Evolutionary conservation across 2,329 filamentous ascomycete genomes (phyloP).

Genomic region (Fusarium austroafricanum): DNA sequence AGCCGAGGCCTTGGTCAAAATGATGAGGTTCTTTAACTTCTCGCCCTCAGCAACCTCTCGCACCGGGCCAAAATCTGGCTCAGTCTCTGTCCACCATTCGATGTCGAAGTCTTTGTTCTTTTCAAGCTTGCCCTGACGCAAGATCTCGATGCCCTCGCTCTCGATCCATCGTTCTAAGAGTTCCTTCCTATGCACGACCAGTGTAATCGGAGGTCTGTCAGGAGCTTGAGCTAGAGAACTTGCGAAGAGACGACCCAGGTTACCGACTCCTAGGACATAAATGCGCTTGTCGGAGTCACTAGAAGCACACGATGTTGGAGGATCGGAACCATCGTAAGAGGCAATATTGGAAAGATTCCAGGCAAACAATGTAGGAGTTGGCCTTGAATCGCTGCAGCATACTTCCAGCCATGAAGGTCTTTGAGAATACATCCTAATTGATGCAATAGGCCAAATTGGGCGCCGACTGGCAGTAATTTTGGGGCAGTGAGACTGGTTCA

Average conservation of each 20-base stretch:
- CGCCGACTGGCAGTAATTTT: neutral
- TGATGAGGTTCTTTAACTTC: slow-evolving; percentile 76
- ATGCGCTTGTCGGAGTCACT: slow-evolving; percentile 61
- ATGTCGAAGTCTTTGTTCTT: slow-evolving; percentile 58
- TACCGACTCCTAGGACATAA: slow-evolving; percentile 83
- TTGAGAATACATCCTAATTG: slow-evolving; percentile 43
- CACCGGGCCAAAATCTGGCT: slow-evolving; percentile 52
- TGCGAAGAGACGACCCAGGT: slow-evolving; percentile 83
- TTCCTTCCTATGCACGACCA: slow-evolving; percentile 76
- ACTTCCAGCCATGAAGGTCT: slow-evolving; percentile 51
- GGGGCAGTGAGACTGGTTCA: neutral
- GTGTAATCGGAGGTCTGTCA: slow-evolving; percentile 77
- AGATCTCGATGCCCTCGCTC: slow-evolving; percentile 59
- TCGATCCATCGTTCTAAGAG: slow-evolving; percentile 62
- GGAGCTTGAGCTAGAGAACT: slow-evolving; percentile 72
- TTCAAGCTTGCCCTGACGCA: slow-evolving; percentile 50
- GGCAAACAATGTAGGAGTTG: slow-evolving; percentile 53
- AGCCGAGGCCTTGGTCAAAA: slow-evolving; percentile 79
- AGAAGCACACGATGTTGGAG: neutral
- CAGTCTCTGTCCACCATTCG: slow-evolving; percentile 65
- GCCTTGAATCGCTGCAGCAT: slow-evolving; percentile 42
- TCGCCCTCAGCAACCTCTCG: slow-evolving; percentile 55
- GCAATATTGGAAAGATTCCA: slow-evolving; percentile 51
- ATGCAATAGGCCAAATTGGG: neutral
- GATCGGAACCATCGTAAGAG: neutral